These are phyloP conservation scores for Hyphopichia pseudoburtonii DNA, from an alignment of 1,139 yeast genomes.

Conservation along the genomic window DNA sequence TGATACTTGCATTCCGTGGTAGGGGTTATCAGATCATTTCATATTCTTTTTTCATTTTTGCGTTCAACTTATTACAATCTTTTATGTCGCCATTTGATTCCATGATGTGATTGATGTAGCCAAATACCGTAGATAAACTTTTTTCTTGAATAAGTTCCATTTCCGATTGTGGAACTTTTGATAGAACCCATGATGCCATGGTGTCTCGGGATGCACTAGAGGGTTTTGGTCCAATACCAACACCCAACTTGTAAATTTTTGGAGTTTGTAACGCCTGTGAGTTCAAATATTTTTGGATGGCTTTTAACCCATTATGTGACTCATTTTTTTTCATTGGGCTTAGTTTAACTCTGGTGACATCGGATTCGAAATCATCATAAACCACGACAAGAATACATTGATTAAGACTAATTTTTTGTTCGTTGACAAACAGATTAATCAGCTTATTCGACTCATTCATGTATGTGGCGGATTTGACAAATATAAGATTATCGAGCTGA, in stretches of 20 bases:
- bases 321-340: conserved; percentile 33
- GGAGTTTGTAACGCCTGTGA: conserved; percentile 6
- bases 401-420: conserved; percentile 17
- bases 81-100: conserved; percentile 16
- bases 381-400: conserved; percentile 23
- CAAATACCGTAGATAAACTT: conserved; percentile 17
- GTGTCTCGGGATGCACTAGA: conserved; percentile 29
- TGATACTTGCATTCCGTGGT: no score
- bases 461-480: conserved; percentile 38
- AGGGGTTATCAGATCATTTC: neutral
- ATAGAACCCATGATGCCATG: conserved; percentile 44
- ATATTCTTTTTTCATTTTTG: conserved; percentile 12
- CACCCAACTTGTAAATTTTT: conserved; percentile 31
- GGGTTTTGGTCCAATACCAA: conserved; percentile 51
- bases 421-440: conserved; percentile 23
- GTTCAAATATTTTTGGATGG: conserved; percentile 16
- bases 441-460: conserved; percentile 44
- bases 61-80: conserved; percentile 23
- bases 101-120: conserved; percentile 19
- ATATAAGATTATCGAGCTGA: conserved; percentile 18
- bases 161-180: conserved; percentile 24
- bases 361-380: conserved; percentile 42
- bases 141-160: conserved; percentile 14
- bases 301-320: conserved; percentile 42
- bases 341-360: conserved; percentile 29